phyloP scores from a whole-genome alignment of 169 alveolate species.

The Toxoplasma gondii region DNA sequence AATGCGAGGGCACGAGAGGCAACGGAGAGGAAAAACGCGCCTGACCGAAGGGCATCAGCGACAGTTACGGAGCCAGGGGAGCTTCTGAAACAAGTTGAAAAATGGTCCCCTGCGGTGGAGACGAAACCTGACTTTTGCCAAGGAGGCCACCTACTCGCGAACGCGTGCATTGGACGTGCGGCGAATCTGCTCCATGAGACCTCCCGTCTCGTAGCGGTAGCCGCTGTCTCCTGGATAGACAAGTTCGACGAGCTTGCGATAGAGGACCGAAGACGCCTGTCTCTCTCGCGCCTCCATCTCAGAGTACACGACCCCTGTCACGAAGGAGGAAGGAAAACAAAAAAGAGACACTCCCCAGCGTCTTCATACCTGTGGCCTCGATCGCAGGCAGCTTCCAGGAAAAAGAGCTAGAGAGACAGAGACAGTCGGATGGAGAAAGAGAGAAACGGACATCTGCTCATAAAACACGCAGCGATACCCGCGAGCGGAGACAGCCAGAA shows the following conservation, averaged over 20 bases:
- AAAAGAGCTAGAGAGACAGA: too few relatives aligned
- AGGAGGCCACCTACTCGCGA: background rate
- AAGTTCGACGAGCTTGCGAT: background rate
- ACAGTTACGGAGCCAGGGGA: too few relatives aligned
- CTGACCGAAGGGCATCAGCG: too few relatives aligned
- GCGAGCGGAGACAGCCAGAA: too few relatives aligned
- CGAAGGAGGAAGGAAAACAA: background rate
- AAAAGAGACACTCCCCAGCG: background rate
- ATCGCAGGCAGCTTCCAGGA: background rate
- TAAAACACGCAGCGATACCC: too few relatives aligned
- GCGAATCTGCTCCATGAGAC: constrained; percentile 29
- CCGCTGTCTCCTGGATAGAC: constrained; percentile 69
- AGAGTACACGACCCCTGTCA: constrained; percentile 70
- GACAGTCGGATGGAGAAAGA: too few relatives aligned
- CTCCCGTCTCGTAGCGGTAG: constrained; percentile 63
- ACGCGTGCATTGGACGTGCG: constrained; percentile 34
- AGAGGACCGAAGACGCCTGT: background rate
- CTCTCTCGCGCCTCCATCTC: constrained; percentile 70
- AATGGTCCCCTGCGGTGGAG: too few relatives aligned
- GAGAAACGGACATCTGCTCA: too few relatives aligned
- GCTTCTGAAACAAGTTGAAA: too few relatives aligned
- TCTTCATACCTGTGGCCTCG: background rate
- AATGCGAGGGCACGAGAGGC: too few relatives aligned
- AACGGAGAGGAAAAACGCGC: too few relatives aligned
- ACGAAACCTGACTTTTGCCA: too few relatives aligned